Conservation (phyloP, 495 filamentous ascomycete species). For the Xylaria sp. region DNA sequence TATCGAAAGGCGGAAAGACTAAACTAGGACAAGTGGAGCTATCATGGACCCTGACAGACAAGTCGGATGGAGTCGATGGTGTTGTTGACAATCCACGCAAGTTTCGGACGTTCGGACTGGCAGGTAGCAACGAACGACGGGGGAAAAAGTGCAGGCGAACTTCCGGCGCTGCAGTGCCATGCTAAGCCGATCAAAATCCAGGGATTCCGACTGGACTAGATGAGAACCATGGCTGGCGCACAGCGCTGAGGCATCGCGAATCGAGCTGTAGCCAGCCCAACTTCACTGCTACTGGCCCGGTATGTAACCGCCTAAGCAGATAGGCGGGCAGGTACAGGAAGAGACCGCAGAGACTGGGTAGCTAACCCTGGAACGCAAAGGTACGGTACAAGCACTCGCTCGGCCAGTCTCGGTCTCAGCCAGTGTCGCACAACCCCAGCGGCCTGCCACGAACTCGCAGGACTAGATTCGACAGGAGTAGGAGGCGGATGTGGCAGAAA, state of each 20-base stretch:
- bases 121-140: neutral
- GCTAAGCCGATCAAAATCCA: slow-evolving; percentile 15
- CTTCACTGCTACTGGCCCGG: neutral
- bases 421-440: slow-evolving; percentile 8
- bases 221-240: neutral
- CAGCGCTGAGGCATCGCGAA: slow-evolving; percentile 21
- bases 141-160: slow-evolving; percentile 15
- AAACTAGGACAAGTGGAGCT: slow-evolving; percentile 27
- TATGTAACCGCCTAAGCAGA: neutral
- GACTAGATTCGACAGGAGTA: neutral
- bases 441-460: slow-evolving; percentile 16
- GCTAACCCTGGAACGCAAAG: slow-evolving; percentile 15
- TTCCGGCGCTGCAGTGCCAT: slow-evolving; percentile 27
- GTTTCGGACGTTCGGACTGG: slow-evolving; percentile 18
- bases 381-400: slow-evolving; percentile 25
- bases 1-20: slow-evolving; percentile 18
- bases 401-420: slow-evolving; percentile 15
- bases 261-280: neutral
- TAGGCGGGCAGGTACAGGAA: neutral
- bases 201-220: slow-evolving; percentile 22
- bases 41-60: slow-evolving; percentile 19
- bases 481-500: neutral
- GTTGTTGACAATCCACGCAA: slow-evolving; percentile 19
- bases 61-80: slow-evolving; percentile 22
- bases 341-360: neutral